phyloP scores from a whole-genome alignment of 495 filamentous ascomycete genomes.

The Lasiosphaeris hirsuta region DNA sequence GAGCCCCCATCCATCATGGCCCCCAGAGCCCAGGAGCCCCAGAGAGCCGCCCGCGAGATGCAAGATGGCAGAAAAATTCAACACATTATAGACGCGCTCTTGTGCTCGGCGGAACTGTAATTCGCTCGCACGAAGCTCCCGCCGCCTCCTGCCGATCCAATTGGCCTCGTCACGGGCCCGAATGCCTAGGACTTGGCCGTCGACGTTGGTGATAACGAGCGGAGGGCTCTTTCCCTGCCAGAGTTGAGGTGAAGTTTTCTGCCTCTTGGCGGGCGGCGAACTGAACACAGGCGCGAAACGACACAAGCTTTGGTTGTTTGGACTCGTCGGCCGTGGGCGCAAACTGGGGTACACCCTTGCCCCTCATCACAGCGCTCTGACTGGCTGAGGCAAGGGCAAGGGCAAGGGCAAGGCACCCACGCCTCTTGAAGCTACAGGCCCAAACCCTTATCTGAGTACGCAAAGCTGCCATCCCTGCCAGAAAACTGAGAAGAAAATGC shows the following conservation, averaged over 20 bases:
- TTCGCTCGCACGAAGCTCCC: constrained; percentile 10
- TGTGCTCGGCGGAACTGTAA: constrained; percentile 5
- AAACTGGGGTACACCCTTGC: constrained; percentile 22
- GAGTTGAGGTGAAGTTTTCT: background rate
- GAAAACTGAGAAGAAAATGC: too few species aligned
- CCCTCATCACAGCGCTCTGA: constrained; percentile 15
- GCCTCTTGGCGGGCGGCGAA: constrained; percentile 8
- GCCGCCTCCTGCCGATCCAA: constrained; percentile 5
- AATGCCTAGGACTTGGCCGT: background rate
- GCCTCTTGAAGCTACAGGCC: background rate
- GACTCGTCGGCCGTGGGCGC: constrained; percentile 16
- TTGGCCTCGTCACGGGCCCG: background rate
- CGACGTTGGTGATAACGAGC: background rate
- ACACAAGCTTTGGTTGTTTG: constrained; percentile 27
- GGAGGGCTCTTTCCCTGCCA: background rate
- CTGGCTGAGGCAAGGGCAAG: constrained; percentile 8
- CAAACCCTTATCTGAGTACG: too few species aligned
- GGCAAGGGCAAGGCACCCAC: background rate
- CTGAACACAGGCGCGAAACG: constrained; percentile 15
- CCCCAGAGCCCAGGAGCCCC: background rate
- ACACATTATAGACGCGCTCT: constrained; percentile 5
- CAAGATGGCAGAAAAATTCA: background rate
- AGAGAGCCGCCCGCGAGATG: too few species aligned
- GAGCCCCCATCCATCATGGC: background rate
- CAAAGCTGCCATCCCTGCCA: too few species aligned